Evolutionary conservation across 1,284 basidiomycete species (phyloP).

Genomic region (Marasmius fiardii): DNA sequence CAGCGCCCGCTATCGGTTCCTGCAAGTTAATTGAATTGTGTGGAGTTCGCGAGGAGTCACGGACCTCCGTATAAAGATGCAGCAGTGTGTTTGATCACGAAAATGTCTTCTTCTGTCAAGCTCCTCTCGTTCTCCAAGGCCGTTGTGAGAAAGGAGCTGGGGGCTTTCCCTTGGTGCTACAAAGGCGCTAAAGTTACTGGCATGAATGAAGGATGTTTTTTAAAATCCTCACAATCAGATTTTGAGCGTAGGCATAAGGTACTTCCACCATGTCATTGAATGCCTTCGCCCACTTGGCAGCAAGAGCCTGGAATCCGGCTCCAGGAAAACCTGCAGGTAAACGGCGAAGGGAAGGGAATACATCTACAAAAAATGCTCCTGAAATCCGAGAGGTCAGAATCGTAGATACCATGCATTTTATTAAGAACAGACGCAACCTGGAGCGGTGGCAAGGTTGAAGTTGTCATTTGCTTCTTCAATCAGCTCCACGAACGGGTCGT

Average conservation of each 20-base stretch:
- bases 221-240: constrained; percentile 16
- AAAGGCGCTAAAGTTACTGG: not conserved
- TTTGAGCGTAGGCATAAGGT: constrained; percentile 16
- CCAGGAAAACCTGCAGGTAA: constrained; percentile 26
- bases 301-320: constrained; percentile 21
- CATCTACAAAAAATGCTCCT: constrained; percentile 22
- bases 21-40: no score
- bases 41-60: not conserved
- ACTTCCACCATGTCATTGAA: constrained; percentile 18
- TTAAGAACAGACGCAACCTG: constrained; percentile 18
- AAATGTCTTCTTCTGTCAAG: constrained; percentile 12
- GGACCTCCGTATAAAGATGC: constrained; percentile 20
- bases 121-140: constrained; percentile 13
- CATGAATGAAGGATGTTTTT: not conserved
- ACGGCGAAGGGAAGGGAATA: constrained; percentile 20
- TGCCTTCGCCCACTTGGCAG: constrained; percentile 13
- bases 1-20: constrained; percentile 11
- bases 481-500: constrained; percentile 29
- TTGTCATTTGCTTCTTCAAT: constrained; percentile 29
- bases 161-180: constrained; percentile 14
- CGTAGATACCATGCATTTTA: not conserved
- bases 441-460: constrained; percentile 30
- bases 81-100: constrained; percentile 18
- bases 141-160: constrained; percentile 15
- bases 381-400: not conserved